These are phyloP conservation scores for Tranzscheliella williamsii DNA, from an alignment of 1,284 basidiomycete species.

Conservation along the genomic window DNA sequence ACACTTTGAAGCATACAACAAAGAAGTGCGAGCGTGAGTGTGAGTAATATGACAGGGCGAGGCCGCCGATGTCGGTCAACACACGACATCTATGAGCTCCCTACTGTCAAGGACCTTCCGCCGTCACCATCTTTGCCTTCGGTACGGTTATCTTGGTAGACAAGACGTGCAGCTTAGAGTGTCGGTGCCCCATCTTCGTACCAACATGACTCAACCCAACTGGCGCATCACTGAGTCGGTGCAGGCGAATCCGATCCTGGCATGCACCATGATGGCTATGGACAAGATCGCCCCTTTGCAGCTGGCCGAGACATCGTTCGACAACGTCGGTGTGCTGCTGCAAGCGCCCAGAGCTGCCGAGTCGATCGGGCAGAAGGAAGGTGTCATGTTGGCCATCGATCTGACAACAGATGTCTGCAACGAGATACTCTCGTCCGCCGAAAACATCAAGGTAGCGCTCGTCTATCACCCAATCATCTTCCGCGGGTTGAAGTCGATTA, in stretches of 20 bases:
- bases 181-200: no score
- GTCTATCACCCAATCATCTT: constrained; percentile 80
- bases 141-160: no score
- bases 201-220: constrained; percentile 22
- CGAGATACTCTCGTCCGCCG: constrained; percentile 43
- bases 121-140: no score
- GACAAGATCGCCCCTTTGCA: constrained; percentile 41
- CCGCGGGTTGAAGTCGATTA: constrained; percentile 75
- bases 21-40: no score
- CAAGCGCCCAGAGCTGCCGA: constrained; percentile 15
- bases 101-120: no score
- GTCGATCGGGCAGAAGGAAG: constrained; percentile 10
- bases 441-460: constrained; percentile 67
- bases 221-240: constrained; percentile 37
- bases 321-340: constrained; percentile 57
- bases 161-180: no score
- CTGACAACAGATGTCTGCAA: constrained; percentile 53
- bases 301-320: constrained; percentile 52
- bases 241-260: constrained; percentile 16
- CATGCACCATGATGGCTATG: constrained; percentile 27
- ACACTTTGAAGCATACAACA: no score
- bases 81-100: no score
- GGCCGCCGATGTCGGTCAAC: no score
- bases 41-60: no score
- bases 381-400: constrained; percentile 56